Conservation (phyloP, 176 grass and related monocot genomes). For the Saccharum spontaneum region DNA sequence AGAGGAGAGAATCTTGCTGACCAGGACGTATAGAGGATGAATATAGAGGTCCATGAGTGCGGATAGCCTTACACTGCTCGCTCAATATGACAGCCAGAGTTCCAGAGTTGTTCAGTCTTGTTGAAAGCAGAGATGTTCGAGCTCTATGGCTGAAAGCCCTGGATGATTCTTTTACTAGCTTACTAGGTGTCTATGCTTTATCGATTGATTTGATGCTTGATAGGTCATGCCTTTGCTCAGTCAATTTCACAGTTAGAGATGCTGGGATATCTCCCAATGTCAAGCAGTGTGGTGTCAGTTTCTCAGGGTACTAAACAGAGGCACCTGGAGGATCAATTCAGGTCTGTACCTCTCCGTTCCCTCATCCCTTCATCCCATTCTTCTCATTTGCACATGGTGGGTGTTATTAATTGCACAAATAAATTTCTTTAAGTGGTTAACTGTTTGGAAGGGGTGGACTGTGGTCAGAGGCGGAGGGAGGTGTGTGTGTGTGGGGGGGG, state of each 20-base stretch:
- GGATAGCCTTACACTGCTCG: not conserved
- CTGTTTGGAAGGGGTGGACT: not conserved
- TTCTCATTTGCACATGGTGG: slow-evolving; percentile 6
- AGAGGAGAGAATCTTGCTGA: too few relatives aligned
- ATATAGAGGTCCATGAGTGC: too few relatives aligned
- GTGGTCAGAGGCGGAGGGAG: too few relatives aligned
- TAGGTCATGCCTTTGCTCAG: slow-evolving; percentile 16
- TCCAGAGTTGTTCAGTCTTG: slow-evolving; percentile 15
- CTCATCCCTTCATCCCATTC: slow-evolving; percentile 20
- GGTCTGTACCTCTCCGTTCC: slow-evolving; percentile 1
- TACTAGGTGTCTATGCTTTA: not conserved
- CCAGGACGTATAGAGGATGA: too few relatives aligned
- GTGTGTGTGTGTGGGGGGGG: too few relatives aligned
- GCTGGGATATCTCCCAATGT: not conserved
- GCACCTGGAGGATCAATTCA: slow-evolving; percentile 5
- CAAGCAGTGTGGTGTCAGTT: not conserved
- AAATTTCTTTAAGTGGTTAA: not conserved
- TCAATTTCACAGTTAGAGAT: slow-evolving; percentile 17
- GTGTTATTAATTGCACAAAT: slow-evolving; percentile 2
- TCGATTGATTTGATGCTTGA: not conserved
- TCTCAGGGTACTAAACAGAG: not conserved
- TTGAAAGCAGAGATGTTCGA: slow-evolving; percentile 6
- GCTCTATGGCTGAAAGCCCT: not conserved
- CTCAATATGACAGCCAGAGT: not conserved
- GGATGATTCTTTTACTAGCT: not conserved